Percentiles rank a stretch among this genome's conserved stretches.
Evolutionary conservation across 352 stramenopile genomes (phyloP).

Genomic region (Bremia lactucae): DNA sequence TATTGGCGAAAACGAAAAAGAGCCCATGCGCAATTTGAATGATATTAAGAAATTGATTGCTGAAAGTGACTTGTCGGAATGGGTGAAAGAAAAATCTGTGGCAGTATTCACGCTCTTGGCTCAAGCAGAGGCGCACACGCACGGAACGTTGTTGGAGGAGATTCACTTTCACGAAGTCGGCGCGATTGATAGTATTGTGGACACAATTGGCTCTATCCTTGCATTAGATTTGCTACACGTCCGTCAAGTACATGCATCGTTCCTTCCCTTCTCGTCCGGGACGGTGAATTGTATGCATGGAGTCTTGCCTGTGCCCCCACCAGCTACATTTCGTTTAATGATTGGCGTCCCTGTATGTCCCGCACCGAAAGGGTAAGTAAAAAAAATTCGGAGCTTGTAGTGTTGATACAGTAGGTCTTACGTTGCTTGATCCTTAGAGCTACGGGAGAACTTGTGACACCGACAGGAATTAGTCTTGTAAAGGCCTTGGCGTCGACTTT

Average conservation of each 20-base stretch:
- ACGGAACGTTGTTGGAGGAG: constrained; percentile 85
- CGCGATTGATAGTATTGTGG: constrained; percentile 94
- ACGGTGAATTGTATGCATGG: constrained; percentile 93
- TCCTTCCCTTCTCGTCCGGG: constrained; percentile 86
- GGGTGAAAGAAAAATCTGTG: constrained; percentile 85
- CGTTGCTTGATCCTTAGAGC: constrained; percentile 20
- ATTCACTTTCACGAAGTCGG: constrained; percentile 98
- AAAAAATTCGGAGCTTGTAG: no score
- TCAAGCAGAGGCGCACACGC: constrained; percentile 88
- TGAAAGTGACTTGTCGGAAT: constrained; percentile 69
- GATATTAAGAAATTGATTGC: constrained; percentile 85
- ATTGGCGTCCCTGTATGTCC: constrained; percentile 88
- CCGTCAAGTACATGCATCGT: constrained; percentile 74
- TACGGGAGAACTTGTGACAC: constrained; percentile 91
- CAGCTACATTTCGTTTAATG: constrained; percentile 91
- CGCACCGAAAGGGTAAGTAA: constrained; percentile 72
- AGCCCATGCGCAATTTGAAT: constrained; percentile 86
- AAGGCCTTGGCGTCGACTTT: constrained; percentile 75
- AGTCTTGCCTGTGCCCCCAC: constrained; percentile 90
- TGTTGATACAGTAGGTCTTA: background rate
- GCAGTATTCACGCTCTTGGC: constrained; percentile 87
- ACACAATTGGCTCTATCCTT: constrained; percentile 92
- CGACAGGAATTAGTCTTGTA: constrained; percentile 91
- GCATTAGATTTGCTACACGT: constrained; percentile 89
- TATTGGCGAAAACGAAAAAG: constrained; percentile 16